Percentiles rank a stretch among this genome's conserved stretches.
Conservation (phyloP, 345 rosid species). For the Citrus cavaleriei region DNA sequence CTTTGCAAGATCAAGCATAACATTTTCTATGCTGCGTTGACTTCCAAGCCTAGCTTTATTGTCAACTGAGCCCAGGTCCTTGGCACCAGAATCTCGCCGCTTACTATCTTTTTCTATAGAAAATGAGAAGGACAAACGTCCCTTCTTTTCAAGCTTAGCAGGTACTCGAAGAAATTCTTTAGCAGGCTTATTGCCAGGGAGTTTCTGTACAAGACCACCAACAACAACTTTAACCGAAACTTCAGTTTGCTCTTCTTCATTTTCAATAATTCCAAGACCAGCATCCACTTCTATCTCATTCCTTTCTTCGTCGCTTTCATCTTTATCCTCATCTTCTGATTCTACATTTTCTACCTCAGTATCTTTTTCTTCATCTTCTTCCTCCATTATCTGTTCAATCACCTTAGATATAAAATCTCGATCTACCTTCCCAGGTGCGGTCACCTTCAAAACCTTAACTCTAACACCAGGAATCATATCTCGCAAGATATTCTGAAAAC, state of each 20-base stretch:
- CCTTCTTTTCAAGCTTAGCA: constrained; percentile 65
- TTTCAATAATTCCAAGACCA: constrained; percentile 44
- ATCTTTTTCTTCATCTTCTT: constrained; percentile 67
- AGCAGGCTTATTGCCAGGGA: constrained; percentile 43
- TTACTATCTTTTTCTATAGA: constrained; percentile 58
- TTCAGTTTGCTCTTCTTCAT: constrained; percentile 52
- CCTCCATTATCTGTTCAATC: constrained; percentile 76
- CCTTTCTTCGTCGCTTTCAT: constrained; percentile 52
- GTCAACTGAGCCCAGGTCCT: constrained; percentile 39
- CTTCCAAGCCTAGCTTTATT: constrained; percentile 57
- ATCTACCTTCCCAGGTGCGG: constrained; percentile 68
- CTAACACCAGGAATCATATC: constrained; percentile 89
- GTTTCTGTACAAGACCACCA: constrained; percentile 60
- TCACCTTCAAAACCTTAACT: constrained; percentile 87
- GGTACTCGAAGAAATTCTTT: constrained; percentile 70
- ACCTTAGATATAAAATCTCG: constrained; percentile 82
- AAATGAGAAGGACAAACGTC: constrained; percentile 57
- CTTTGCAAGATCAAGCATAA: constrained; percentile 80
- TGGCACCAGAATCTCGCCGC: constrained; percentile 39
- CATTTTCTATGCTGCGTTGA: constrained; percentile 56
- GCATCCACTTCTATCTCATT: constrained; percentile 53
- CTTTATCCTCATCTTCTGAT: constrained; percentile 48
- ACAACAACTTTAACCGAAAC: constrained; percentile 77
- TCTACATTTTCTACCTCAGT: constrained; percentile 57
- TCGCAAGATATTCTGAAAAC: constrained; percentile 63